A percentile compares a stretch with the other conserved stretches of the same genome.
Conservation (phyloP, 164 flowering plant species). For the Magnolia changhungtana region DNA sequence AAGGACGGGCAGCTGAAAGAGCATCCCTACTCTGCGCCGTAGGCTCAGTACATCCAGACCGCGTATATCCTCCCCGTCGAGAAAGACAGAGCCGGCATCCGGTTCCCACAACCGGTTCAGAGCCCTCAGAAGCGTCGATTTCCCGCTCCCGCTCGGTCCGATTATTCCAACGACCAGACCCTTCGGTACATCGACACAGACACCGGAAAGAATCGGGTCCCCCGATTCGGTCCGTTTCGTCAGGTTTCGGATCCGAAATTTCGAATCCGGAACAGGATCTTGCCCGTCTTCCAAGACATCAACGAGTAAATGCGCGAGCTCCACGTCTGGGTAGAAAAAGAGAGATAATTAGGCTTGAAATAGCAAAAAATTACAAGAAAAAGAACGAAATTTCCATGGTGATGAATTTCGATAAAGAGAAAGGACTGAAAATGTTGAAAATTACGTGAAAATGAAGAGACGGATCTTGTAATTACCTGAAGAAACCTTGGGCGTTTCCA, state of each 20-base stretch:
- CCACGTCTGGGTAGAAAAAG: too few species aligned
- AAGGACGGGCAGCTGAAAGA: constrained; percentile 34
- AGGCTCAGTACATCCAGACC: constrained; percentile 25
- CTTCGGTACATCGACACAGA: constrained; percentile 23
- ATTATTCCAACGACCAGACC: constrained; percentile 28
- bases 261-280: not conserved
- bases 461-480: too few species aligned
- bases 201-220: constrained; percentile 13
- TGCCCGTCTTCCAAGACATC: too few species aligned
- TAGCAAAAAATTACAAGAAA: too few species aligned
- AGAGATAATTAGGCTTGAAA: too few species aligned
- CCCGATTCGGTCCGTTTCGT: constrained; percentile 12
- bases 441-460: too few species aligned
- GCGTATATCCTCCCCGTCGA: constrained; percentile 26
- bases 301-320: too few species aligned
- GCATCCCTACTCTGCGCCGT: constrained; percentile 35
- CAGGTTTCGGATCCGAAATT: constrained; percentile 21
- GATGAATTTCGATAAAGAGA: too few species aligned
- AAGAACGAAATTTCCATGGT: too few species aligned
- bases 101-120: constrained; percentile 38
- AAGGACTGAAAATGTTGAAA: too few species aligned
- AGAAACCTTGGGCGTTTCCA: too few species aligned
- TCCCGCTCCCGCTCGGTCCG: constrained; percentile 40
- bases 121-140: constrained; percentile 32
- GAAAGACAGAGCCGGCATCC: constrained; percentile 15